phyloP scores from a whole-genome alignment of 2,329 filamentous ascomycete species.

The Colletotrichum orchidophilum region DNA sequence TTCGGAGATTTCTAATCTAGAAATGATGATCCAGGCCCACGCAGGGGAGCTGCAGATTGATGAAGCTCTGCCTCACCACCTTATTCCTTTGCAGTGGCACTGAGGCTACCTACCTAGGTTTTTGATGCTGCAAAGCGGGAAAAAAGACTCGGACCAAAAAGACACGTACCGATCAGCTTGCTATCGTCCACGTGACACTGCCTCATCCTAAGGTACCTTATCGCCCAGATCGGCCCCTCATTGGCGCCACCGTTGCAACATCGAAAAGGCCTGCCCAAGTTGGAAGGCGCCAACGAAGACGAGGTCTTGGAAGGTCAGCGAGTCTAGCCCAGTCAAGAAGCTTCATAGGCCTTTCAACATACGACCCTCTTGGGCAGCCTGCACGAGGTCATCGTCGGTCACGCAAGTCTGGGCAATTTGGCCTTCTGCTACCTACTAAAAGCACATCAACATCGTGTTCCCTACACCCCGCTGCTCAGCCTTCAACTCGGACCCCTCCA shows the following conservation, averaged over 20 bases:
- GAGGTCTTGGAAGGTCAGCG: slow-evolving; percentile 25
- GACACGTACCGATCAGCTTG: neutral
- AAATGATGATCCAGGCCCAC: neutral
- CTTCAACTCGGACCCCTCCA: neutral
- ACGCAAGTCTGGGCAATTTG: neutral
- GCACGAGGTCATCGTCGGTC: slow-evolving; percentile 4
- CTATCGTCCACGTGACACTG: slow-evolving; percentile 12
- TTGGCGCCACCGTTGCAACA: slow-evolving; percentile 29
- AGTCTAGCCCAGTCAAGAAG: slow-evolving; percentile 1
- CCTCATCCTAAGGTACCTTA: slow-evolving; percentile 5
- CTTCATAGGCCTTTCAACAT: neutral
- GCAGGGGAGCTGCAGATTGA: neutral
- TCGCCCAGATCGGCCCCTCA: slow-evolving; percentile 5
- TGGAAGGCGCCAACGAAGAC: slow-evolving; percentile 30
- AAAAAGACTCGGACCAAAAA: no score
- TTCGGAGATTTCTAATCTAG: neutral
- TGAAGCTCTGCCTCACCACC: neutral
- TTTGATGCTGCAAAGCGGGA: neutral
- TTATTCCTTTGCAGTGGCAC: neutral
- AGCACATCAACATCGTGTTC: neutral
- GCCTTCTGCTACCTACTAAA: neutral
- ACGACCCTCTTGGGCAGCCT: neutral
- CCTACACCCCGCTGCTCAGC: neutral
- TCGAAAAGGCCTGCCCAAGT: slow-evolving; percentile 26
- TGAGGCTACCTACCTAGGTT: no score